These are phyloP conservation scores for Dactylonectria macrodidyma DNA, from an alignment of 2,329 filamentous ascomycete species.

Conservation along the genomic window DNA sequence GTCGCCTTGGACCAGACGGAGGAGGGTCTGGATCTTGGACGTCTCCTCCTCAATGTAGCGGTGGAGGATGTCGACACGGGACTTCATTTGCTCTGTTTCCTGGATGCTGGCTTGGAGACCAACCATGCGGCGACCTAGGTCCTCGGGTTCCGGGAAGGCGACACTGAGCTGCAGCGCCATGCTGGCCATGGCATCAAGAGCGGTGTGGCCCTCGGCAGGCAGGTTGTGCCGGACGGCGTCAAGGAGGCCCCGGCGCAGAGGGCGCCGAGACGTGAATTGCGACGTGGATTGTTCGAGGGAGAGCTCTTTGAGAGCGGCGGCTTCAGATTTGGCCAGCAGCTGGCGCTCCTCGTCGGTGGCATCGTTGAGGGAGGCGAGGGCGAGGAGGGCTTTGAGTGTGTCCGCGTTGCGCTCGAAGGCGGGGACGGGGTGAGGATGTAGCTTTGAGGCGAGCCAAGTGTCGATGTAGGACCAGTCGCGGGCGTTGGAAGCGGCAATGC, in stretches of 20 bases:
- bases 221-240: conserved; percentile 69
- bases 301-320: conserved; percentile 70
- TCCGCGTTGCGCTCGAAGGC: conserved; percentile 89
- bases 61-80: conserved; percentile 70
- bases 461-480: conserved; percentile 95
- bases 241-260: conserved; percentile 61
- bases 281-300: conserved; percentile 34
- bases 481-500: conserved; percentile 84
- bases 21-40: conserved; percentile 54
- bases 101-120: conserved; percentile 69
- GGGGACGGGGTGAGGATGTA: conserved; percentile 74
- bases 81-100: conserved; percentile 69
- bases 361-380: conserved; percentile 83
- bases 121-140: conserved; percentile 67
- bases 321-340: conserved; percentile 71
- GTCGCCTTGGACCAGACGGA: conserved; percentile 60
- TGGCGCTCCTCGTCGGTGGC: conserved; percentile 79
- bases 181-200: conserved; percentile 71
- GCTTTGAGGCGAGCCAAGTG: conserved; percentile 83
- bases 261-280: conserved; percentile 43
- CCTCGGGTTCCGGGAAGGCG: conserved; percentile 62
- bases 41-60: conserved; percentile 69
- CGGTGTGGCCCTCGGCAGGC: conserved; percentile 66
- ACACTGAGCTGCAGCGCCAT: conserved; percentile 66
- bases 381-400: conserved; percentile 82